Evolutionary conservation across 768 basidiomycete species (phyloP), one percentile per base, ranked within the genome.

Genomic region (Lyophyllum decastes): DNA sequence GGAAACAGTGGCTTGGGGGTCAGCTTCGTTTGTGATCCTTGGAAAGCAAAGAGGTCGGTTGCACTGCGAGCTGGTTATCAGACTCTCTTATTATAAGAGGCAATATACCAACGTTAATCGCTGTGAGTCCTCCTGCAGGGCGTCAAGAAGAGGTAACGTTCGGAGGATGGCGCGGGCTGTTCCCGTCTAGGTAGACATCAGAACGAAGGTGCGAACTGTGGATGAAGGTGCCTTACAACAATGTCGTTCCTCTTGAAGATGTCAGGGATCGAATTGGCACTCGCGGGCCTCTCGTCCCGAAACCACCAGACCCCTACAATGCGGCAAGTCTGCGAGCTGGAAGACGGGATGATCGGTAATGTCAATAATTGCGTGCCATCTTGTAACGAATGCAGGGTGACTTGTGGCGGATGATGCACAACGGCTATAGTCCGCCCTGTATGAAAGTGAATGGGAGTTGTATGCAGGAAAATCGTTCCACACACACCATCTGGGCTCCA

Each of bases 401-500:
- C 70, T 24, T 80, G 77, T 40, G 86, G 82, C 41, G 89, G 90
- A 61, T 90, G 77, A 56, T 87, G 87, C 26, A 85, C 79, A 17
- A 91, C 80, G 17, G 88, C 90, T 58, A 94, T 82, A 47, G 79
- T 84, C 71, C 89, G 87, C 50, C 86, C 86, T 89, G 64, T 33
- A 53, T 51, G 48, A 47, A 33, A 57, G 24, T 55, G 33, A 58
- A 49, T 62, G 55, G 44, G 43, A 52, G 59, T 47, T 11, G 40
- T 19, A 35, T 49, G 40, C 17, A 58, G 48, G 30, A 50, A 45
- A 58, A 21, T 19, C 51, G 54, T 22, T 11, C 56, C 47, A 27
- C 41, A 49, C 72, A 55, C 73, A 91, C 92, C 89, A 70, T 89
- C 89, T 2, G 92, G 92, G 70, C 90, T 92, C 92, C 92, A 94